Evolutionary conservation across 2,329 filamentous ascomycete genomes (phyloP), one percentile per base, ranked within the genome.

Genomic region (Monilinia fructicola): DNA sequence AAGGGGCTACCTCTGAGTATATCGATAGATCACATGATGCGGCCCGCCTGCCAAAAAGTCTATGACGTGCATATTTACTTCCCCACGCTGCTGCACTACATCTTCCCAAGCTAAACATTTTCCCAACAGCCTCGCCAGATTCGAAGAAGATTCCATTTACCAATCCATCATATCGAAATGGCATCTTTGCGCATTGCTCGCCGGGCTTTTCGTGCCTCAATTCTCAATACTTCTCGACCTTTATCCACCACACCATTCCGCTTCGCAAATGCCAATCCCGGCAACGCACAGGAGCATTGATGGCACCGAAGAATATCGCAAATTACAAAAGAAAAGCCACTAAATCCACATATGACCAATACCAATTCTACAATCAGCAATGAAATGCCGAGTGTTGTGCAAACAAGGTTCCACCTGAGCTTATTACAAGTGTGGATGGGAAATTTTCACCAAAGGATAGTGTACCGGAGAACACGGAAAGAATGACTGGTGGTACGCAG

Each of bases 401-500:
- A 63, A 81, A 85, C 70, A 80, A 80, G 18, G 74, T 84, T 35
- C 86, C 87, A 12, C 87, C 87, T 2, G 87, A 89, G 76, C 74
- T 89, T 68, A 76, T 89, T 70, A 83, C 80, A 71, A 82, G 82
- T 26, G 81, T 83, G 63, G 84, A 88, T 71, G 78, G 79, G 21
- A 78, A 84, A 60, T 88, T 84, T 74, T 77, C 78, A 12, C 85
- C 86, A 54, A 85, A 84, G 72, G 86, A 89, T 75, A 81, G 83
- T 1, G 81, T 84, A 60, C 85, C 85, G 0, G 84, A 87, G 73
- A 88, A 86, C 74, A 87, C 86, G 11, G 83, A 88, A 75, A 81
- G 83, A 68, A 88, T 88, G 84, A 89, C 86, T 0, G 87, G 87
- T 40, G 86, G 85, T 56, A 85, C 84, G 16, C 86, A 89, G 76